Conservation (phyloP, 2,329 filamentous ascomycete species). For the Ramularia endophylla region DNA sequence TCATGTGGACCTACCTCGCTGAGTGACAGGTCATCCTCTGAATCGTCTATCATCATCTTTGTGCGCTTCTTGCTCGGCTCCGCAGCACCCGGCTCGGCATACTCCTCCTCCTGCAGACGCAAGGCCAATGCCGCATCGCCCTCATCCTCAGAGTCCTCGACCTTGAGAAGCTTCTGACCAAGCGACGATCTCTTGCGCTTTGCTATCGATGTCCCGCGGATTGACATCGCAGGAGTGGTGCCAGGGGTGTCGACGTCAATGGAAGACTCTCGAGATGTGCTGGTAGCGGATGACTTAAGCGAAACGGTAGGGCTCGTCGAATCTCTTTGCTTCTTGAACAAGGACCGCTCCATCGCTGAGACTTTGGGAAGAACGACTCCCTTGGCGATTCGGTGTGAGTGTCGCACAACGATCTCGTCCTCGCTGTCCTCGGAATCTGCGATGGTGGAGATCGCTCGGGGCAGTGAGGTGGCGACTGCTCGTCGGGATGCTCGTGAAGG, state of each 20-base stretch:
- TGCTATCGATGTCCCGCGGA: conserved; percentile 20
- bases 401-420: conserved; percentile 12
- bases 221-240: conserved; percentile 51
- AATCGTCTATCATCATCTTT: conserved; percentile 25
- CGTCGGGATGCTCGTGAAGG: background rate
- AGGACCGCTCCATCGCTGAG: conserved; percentile 14
- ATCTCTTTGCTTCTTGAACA: conserved; percentile 14
- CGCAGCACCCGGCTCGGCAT: conserved; percentile 15
- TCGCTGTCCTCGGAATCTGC: conserved; percentile 5
- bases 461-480: conserved; percentile 6
- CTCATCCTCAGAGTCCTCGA: conserved; percentile 24
- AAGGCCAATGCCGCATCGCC: conserved; percentile 27
- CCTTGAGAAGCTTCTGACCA: conserved; percentile 18
- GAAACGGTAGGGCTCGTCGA: conserved; percentile 19
- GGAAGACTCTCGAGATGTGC: conserved; percentile 36
- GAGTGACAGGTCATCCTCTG: conserved; percentile 19
- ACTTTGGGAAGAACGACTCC: conserved; percentile 14
- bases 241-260: conserved; percentile 56
- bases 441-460: background rate
- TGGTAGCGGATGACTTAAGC: conserved; percentile 17
- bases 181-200: conserved; percentile 31
- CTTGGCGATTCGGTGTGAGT: conserved; percentile 8
- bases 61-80: conserved; percentile 22
- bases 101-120: conserved; percentile 33
- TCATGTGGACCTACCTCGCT: no score